Evolutionary conservation across 768 basidiomycete species (phyloP).

Genomic region (Phlebiopsis gigantea): DNA sequence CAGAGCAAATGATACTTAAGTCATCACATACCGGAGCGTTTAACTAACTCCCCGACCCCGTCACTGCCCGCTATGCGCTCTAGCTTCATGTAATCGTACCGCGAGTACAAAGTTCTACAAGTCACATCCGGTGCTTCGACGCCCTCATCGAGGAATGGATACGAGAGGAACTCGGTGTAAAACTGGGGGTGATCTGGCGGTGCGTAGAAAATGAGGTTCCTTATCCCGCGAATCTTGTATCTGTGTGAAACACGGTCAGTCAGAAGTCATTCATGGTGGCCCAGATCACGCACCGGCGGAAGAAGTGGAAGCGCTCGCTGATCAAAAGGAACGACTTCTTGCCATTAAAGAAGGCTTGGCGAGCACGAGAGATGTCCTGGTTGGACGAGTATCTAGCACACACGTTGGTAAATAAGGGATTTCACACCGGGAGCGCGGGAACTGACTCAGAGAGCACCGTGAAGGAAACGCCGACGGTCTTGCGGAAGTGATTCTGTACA

Average conservation of each 20-base stretch:
- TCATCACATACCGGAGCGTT: slow-evolving; percentile 5
- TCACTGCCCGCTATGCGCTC: slow-evolving; percentile 74
- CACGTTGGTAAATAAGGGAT: background rate
- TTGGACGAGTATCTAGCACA: slow-evolving; percentile 78
- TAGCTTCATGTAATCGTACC: slow-evolving; percentile 83
- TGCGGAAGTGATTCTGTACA: slow-evolving; percentile 81
- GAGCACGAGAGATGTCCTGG: slow-evolving; percentile 89
- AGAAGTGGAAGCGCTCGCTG: slow-evolving; percentile 99
- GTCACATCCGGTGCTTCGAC: slow-evolving; percentile 87
- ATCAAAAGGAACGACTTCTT: slow-evolving; percentile 83
- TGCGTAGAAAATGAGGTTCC: slow-evolving; percentile 90
- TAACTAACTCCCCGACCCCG: slow-evolving; percentile 26
- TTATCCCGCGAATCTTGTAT: slow-evolving; percentile 90
- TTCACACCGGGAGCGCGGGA: background rate
- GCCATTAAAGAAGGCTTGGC: slow-evolving; percentile 88
- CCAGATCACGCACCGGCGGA: slow-evolving; percentile 63
- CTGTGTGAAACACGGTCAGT: slow-evolving; percentile 30
- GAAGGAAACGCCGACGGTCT: slow-evolving; percentile 64
- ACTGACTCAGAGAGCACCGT: slow-evolving; percentile 86
- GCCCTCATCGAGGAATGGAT: slow-evolving; percentile 85
- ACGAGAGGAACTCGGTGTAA: slow-evolving; percentile 85
- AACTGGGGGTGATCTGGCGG: slow-evolving; percentile 89
- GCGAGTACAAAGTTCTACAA: slow-evolving; percentile 75
- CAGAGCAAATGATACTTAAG: background rate
- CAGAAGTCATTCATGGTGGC: too few species aligned